Base-by-base conservation (phyloP, 768 basidiomycete species). In the Lactifluus rugatus region DNA sequence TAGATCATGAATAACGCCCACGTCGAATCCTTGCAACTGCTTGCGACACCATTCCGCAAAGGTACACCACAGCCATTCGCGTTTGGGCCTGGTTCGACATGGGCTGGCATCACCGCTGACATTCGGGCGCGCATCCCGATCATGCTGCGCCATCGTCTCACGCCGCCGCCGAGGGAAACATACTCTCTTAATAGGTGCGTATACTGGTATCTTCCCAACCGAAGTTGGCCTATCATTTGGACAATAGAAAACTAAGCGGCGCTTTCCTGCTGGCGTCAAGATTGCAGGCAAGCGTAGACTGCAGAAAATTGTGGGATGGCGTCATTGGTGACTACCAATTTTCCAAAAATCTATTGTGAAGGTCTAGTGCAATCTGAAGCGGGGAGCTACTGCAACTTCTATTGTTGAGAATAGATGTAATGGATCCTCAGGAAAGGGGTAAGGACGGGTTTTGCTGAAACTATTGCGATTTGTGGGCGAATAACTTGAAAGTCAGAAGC, bases 81-180 rank as follows among this genome's bases (percentile, higher is more conserved):
- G n/a, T 97, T 97, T 66, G 87, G 87, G 1, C 77, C 74, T 8
- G 79, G 77, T 19, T 77, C 83, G 7, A 64, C 55, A 21, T 90
- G 87, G 87, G 73, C 81, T 44, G 76, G 77, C 25, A 86, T 91
- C 62, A 93, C 94, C 0, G 75, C 79, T 4, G 75, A 81, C 57
- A 93, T 98, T 52, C 79, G 93, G 25, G 78, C 75, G 3, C 78
- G 81, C 32, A 97, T 99, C 47, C 94, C 95, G 0, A 74, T 88
- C 53, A 98, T 99, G 93, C 77, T 99, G 57, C 76, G 79, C 64
- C 78, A 96, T 66, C 77, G 94, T 48, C 76, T 96, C 28, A 93
- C 92, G 0, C 95, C 95, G 0, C 95, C 95, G 2, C 95, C 95
- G 0, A 75, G 81, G 57, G 94, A 98, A 73, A 97, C 95, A 1